Conservation (phyloP, 2,329 filamentous ascomycete genomes). For the Aspergillus latus region DNA sequence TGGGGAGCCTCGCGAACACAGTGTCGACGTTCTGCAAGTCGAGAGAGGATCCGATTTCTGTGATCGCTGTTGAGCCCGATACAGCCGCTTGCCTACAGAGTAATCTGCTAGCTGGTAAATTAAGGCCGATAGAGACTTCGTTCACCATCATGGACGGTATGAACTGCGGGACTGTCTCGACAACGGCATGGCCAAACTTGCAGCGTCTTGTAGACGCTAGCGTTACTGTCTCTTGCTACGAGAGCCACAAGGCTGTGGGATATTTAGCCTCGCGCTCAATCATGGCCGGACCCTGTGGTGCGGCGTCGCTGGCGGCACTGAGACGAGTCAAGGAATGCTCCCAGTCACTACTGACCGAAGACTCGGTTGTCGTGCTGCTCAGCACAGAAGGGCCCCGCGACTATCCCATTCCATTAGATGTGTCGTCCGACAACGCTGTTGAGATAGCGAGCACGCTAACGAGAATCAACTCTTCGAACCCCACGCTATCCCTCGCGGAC, state of each 20-base stretch:
- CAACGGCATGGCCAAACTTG: conserved; percentile 64
- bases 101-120: conserved; percentile 50
- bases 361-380: conserved; percentile 64
- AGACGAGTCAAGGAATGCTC: conserved; percentile 40
- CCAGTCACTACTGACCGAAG: conserved; percentile 35
- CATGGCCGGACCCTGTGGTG: conserved; percentile 63
- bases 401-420: conserved; percentile 49
- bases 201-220: conserved; percentile 59
- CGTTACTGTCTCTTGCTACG: conserved; percentile 60
- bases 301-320: conserved; percentile 57
- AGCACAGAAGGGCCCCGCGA: conserved; percentile 64
- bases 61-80: conserved; percentile 71
- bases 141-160: conserved; percentile 73
- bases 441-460: conserved; percentile 48
- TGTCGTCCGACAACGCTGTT: conserved; percentile 46
- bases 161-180: conserved; percentile 69
- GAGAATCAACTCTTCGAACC: conserved; percentile 53
- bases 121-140: conserved; percentile 54
- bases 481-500: conserved; percentile 41
- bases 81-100: conserved; percentile 57
- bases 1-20: conserved; percentile 70
- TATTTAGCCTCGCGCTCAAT: conserved; percentile 53
- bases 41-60: conserved; percentile 31
- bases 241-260: conserved; percentile 60
- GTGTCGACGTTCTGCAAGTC: conserved; percentile 66